These are phyloP conservation scores for Cercospora sp. DNA, from an alignment of 2,329 filamentous ascomycete genomes.

Conservation along the genomic window DNA sequence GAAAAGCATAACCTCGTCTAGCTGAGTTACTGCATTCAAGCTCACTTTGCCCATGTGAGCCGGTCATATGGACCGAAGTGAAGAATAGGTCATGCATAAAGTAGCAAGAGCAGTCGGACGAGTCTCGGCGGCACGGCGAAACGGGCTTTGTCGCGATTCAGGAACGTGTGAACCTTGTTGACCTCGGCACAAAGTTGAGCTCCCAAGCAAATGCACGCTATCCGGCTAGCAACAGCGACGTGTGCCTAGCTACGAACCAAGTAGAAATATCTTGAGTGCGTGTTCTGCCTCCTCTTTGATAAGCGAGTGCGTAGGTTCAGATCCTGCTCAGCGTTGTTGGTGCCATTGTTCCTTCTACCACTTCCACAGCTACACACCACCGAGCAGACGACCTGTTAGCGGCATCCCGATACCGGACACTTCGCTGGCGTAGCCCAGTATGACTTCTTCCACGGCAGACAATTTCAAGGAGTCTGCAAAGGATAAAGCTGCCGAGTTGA, in stretches of 20 bases:
- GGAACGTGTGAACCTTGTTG: slow-evolving; percentile 7
- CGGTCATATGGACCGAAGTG: not conserved
- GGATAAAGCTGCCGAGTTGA: slow-evolving; percentile 24
- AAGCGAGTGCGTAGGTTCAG: not conserved
- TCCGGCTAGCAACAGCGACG: slow-evolving; percentile 6
- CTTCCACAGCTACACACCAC: not conserved
- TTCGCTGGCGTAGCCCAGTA: slow-evolving; percentile 20
- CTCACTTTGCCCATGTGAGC: not conserved
- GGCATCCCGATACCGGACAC: not conserved
- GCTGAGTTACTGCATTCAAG: not conserved
- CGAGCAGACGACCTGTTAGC: not conserved
- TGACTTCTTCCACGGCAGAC: slow-evolving; percentile 22
- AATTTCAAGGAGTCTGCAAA: slow-evolving; percentile 27
- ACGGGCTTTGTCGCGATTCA: not conserved
- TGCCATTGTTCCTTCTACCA: not conserved
- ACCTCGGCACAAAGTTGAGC: slow-evolving; percentile 4
- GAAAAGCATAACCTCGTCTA: not conserved
- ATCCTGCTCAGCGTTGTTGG: not conserved
- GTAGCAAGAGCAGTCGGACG: not conserved
- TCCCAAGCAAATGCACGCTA: not conserved
- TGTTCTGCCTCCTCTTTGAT: not conserved
- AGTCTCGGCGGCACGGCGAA: not conserved
- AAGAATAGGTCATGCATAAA: not conserved
- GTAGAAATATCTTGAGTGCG: not conserved
- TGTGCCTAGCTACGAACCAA: not conserved